Evolutionary conservation across 2,329 filamentous ascomycete species (phyloP), one percentile per base, ranked within the genome.

Genomic region (Harringtonia aguacate): DNA sequence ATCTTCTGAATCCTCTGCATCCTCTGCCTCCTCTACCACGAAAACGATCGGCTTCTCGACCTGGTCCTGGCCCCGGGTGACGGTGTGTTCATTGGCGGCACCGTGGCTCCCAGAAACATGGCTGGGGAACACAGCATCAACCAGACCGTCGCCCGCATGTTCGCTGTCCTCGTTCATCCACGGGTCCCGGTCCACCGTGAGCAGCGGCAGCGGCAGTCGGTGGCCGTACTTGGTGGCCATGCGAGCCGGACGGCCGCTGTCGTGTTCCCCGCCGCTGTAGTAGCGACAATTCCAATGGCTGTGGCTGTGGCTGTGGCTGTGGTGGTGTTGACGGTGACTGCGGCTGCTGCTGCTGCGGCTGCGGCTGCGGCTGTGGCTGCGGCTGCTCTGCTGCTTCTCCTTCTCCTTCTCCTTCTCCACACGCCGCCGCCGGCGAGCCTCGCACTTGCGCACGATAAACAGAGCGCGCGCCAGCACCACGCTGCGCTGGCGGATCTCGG

Each of bases 161-260:
- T 15, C 22, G 3, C 8, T 6, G 9, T 14, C 24, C 29, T 3
- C 30, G 29, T 15, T 18, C 6, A 24, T 15, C 43, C 41, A 45
- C 15, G 45, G 18, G 10, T 48, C 46, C 12, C 28, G 21, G 17
- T 35, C 36, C 13, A 17, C 27, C 17, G 44, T 39, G 24, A 48
- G 30, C 27, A 47, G 39, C 13, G 49, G 49, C 22, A 51, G 42
- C 21, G 51, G 51, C 44, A 51, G 46, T 15, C 45, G 49, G 38
- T 53, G 49, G 44, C 51, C 49, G 3, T 41, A 18, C 9, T 44
- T 42, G 8, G 51, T 51, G 1, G 41, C 43, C 46, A 50, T 45
- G 28, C 49, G 51, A 15, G 44, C 38, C 37, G 37, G 46, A 18
- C 31, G 13, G 17, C 22, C 10, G 13, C n/a, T 18, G 10, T n/a